Evolutionary conservation across 208 protist species (phyloP).

Genomic region (Phytomonas sp.): DNA sequence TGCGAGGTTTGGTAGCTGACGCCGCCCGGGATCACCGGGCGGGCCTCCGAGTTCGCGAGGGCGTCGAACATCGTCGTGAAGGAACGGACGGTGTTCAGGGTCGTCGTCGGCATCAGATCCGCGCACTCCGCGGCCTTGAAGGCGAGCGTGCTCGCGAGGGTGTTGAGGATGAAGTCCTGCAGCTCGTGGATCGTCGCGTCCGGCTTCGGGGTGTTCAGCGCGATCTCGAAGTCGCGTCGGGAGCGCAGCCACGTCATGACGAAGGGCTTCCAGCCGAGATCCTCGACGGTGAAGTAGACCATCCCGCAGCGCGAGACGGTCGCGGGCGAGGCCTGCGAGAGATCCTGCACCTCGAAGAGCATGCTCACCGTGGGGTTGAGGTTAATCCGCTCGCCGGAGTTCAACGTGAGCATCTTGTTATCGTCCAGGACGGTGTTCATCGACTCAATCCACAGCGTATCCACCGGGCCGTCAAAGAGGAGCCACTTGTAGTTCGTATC

Average conservation of each 20-base stretch:
- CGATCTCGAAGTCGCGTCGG: slow-evolving; percentile 74
- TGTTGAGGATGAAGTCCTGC: slow-evolving; percentile 78
- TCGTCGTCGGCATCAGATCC: slow-evolving; percentile 87
- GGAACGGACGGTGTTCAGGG: slow-evolving; percentile 85
- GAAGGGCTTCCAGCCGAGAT: slow-evolving; percentile 94
- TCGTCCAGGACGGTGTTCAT: slow-evolving; percentile 99
- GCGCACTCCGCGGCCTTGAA: slow-evolving; percentile 77
- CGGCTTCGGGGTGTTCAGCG: slow-evolving; percentile 87
- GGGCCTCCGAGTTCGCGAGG: slow-evolving; percentile 83
- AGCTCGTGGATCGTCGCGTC: slow-evolving; percentile 82
- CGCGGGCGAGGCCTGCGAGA: slow-evolving; percentile 96
- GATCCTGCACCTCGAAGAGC: slow-evolving; percentile 98
- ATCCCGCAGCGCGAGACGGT: slow-evolving; percentile 98
- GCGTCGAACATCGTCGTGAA: slow-evolving; percentile 95
- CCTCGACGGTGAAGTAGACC: slow-evolving; percentile 94
- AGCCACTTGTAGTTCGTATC: slow-evolving; percentile 95
- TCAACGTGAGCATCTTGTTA: slow-evolving; percentile 98
- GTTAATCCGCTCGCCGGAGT: slow-evolving; percentile 97
- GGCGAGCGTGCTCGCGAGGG: slow-evolving; percentile 65
- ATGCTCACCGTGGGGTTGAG: slow-evolving; percentile 94
- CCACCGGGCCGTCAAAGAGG: slow-evolving; percentile 97
- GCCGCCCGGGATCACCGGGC: slow-evolving; percentile 51
- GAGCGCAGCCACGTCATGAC: slow-evolving; percentile 91
- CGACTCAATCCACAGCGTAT: slow-evolving; percentile 99
- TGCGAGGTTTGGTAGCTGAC: slow-evolving; percentile 64